phyloP scores from a whole-genome alignment of 768 basidiomycete genomes.

The Antrodiella citrinella region DNA sequence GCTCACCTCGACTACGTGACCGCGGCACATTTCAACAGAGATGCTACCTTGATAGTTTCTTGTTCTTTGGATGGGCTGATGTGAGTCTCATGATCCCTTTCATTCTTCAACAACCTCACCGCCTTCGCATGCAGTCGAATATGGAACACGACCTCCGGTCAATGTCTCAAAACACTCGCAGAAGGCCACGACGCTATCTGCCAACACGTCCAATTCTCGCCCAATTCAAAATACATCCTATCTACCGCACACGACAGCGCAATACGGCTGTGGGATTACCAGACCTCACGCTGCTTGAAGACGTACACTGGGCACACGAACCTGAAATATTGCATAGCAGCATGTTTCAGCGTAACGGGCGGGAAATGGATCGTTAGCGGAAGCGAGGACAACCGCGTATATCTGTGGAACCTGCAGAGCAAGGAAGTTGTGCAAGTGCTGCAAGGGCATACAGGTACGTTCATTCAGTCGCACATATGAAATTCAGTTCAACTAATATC shows the following conservation, averaged over 20 bases:
- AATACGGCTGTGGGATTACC: constrained; percentile 93
- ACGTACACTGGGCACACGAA: constrained; percentile 83
- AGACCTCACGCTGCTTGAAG: constrained; percentile 83
- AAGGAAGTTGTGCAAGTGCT: constrained; percentile 77
- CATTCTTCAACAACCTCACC: not conserved
- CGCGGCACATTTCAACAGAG: constrained; percentile 88
- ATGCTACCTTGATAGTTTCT: constrained; percentile 86
- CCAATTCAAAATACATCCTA: constrained; percentile 91
- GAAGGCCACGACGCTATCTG: constrained; percentile 84
- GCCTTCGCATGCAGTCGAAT: constrained; percentile 57
- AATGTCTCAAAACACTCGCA: constrained; percentile 93
- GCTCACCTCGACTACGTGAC: constrained; percentile 95
- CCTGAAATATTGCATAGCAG: constrained; percentile 74
- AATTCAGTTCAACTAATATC: constrained; percentile 4
- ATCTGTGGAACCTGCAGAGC: constrained; percentile 88
- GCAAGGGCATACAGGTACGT: constrained; percentile 72
- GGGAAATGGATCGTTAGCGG: constrained; percentile 90
- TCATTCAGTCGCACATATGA: constrained; percentile 75
- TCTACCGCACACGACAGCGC: constrained; percentile 91
- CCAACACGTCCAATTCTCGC: constrained; percentile 90
- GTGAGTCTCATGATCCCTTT: constrained; percentile 37
- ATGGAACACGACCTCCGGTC: constrained; percentile 89
- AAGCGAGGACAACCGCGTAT: constrained; percentile 83
- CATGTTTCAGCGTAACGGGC: constrained; percentile 78
- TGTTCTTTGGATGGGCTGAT: constrained; percentile 91